phyloP scores from a whole-genome alignment of 345 rosid genomes.

The Cochlearia excelsa region DNA sequence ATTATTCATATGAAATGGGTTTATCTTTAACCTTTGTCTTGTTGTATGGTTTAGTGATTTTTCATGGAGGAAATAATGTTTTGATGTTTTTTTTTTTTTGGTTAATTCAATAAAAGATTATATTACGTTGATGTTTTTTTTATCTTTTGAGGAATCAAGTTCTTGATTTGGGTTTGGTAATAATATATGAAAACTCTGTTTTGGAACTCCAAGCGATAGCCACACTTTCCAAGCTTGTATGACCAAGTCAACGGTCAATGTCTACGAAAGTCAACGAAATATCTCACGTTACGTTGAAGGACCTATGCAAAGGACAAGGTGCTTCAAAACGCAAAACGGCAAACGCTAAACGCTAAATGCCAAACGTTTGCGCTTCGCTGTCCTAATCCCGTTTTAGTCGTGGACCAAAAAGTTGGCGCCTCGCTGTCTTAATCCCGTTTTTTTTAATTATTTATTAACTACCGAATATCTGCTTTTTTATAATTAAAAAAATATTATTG shows the following conservation, averaged over 20 bases:
- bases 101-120: not conserved
- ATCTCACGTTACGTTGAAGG: constrained; percentile 43
- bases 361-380: no score
- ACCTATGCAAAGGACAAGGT: no score
- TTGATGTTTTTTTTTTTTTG: not conserved
- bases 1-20: not conserved
- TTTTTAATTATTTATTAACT: no score
- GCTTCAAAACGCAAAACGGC: no score
- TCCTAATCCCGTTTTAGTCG: no score
- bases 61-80: constrained; percentile 1
- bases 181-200: not conserved
- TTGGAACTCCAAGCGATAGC: constrained; percentile 88
- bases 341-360: no score
- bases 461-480: no score
- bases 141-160: not conserved
- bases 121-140: constrained; percentile 16
- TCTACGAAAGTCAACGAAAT: constrained; percentile 42
- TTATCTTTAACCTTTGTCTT: constrained; percentile 6
- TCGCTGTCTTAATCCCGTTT: no score
- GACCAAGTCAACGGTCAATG: constrained; percentile 58
- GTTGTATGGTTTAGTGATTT: constrained; percentile 13
- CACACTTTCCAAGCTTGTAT: constrained; percentile 72
- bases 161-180: not conserved
- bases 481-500: no score
- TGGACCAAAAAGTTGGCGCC: no score